A percentile compares a stretch with the other conserved stretches of the same genome.
These are phyloP conservation scores for Trichosporon sp. DNA, from an alignment of 1,284 basidiomycete genomes.

Conservation along the genomic window DNA sequence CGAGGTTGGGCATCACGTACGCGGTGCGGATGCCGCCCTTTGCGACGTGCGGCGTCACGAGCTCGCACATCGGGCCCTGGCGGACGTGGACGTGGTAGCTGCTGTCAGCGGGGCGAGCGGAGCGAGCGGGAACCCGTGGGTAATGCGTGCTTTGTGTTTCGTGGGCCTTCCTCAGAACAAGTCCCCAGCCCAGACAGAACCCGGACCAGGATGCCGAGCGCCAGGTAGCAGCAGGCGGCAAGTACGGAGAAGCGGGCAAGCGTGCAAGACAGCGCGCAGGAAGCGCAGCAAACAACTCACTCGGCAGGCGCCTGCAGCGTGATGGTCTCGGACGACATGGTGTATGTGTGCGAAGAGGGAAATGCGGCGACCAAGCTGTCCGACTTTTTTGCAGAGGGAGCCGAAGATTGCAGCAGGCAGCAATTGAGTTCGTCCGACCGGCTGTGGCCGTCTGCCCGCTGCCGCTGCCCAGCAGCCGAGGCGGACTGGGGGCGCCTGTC, in stretches of 20 bases:
- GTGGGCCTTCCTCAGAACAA: too few relatives aligned
- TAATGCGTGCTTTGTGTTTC: too few relatives aligned
- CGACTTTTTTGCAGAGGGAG: not conserved
- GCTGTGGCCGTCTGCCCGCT: too few relatives aligned
- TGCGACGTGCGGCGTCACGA: conserved; percentile 87
- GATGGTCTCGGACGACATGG: conserved; percentile 30
- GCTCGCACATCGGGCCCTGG: conserved; percentile 72
- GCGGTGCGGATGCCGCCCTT: conserved; percentile 84
- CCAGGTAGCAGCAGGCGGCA: too few relatives aligned
- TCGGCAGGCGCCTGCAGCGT: conserved; percentile 71
- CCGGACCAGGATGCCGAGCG: too few relatives aligned
- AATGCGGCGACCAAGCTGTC: too few relatives aligned
- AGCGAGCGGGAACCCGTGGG: conserved; percentile 6
- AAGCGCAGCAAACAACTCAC: conserved; percentile 25
- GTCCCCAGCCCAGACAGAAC: too few relatives aligned
- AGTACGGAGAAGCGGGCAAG: too few relatives aligned
- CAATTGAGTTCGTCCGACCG: not conserved
- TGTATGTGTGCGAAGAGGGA: not conserved
- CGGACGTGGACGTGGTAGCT: conserved; percentile 94
- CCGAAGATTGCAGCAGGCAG: not conserved
- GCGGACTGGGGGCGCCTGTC: not conserved
- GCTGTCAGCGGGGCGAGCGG: conserved; percentile 13
- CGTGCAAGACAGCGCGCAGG: not conserved
- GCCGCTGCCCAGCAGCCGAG: not conserved
- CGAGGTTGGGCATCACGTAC: conserved; percentile 98